Conservation (phyloP, 2,329 filamentous ascomycete species). For the Tolypocladium capitatum region DNA sequence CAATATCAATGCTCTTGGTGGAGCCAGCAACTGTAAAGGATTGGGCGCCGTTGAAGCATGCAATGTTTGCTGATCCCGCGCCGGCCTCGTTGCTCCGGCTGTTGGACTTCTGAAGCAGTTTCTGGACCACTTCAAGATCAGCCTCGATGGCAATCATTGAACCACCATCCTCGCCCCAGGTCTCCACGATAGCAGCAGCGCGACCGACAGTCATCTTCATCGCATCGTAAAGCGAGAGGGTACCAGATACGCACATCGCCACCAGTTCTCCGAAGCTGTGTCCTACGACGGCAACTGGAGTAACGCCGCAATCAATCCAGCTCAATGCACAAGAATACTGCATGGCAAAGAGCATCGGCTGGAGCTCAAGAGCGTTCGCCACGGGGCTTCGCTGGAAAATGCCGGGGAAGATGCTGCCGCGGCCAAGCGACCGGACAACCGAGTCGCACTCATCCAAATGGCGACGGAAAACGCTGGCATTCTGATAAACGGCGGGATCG, state of each 20-base stretch:
- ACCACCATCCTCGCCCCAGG: too few relatives aligned
- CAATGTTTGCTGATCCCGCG: too few relatives aligned
- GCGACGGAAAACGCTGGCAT: too few relatives aligned
- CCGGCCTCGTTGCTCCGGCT: too few relatives aligned
- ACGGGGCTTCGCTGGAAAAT: slow-evolving; percentile 16
- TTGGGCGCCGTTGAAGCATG: slow-evolving; percentile 36
- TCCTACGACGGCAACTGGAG: slow-evolving; percentile 14
- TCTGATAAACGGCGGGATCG: slow-evolving; percentile 5
- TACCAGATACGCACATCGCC: slow-evolving; percentile 21
- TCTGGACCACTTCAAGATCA: too few relatives aligned
- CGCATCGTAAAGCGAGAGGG: slow-evolving; percentile 16
- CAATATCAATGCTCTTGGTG: slow-evolving; percentile 15
- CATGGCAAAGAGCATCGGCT: slow-evolving; percentile 24
- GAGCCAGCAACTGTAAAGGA: slow-evolving; percentile 29
- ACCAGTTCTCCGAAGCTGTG: slow-evolving; percentile 30
- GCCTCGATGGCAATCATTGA: too few relatives aligned
- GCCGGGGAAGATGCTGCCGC: slow-evolving; percentile 14
- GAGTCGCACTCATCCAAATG: too few relatives aligned
- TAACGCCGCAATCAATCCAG: slow-evolving; percentile 23
- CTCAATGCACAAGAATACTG: slow-evolving; percentile 21
- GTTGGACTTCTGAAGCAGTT: too few relatives aligned
- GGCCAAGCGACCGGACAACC: slow-evolving; percentile 6
- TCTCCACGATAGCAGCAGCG: too few relatives aligned
- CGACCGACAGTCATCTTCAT: slow-evolving; percentile 16
- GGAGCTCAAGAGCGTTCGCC: slow-evolving; percentile 16